A percentile compares a stretch with the other conserved stretches of the same genome.
phyloP scores from a whole-genome alignment of 2,329 filamentous ascomycete species.

The Alternaria sp. region DNA sequence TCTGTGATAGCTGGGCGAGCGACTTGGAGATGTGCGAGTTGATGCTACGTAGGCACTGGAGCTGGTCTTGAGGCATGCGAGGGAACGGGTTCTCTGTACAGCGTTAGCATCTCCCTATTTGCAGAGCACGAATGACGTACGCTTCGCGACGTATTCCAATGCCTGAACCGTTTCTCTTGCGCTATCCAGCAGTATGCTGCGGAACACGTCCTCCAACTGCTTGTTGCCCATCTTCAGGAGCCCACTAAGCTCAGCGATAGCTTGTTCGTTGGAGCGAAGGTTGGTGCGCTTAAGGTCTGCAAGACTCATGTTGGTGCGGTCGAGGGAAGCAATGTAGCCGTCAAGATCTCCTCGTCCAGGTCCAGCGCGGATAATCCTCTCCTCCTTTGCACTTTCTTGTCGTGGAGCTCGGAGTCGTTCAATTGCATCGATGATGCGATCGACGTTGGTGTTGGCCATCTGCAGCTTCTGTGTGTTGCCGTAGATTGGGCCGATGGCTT shows the following conservation, averaged over 20 bases:
- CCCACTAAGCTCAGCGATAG: conserved; percentile 78
- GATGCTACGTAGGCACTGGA: conserved; percentile 78
- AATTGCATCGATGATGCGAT: conserved; percentile 84
- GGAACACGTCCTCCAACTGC: conserved; percentile 85
- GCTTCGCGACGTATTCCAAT: conserved; percentile 90
- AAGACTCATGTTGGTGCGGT: conserved; percentile 86
- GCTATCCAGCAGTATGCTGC: conserved; percentile 79
- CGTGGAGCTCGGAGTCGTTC: conserved; percentile 88
- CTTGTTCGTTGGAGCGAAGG: conserved; percentile 88
- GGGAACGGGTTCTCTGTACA: conserved; percentile 74
- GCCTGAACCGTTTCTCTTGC: conserved; percentile 80
- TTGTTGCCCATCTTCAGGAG: conserved; percentile 80
- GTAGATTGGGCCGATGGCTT: conserved; percentile 91
- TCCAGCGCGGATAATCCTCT: conserved; percentile 83
- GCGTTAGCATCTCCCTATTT: conserved; percentile 20
- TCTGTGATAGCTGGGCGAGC: conserved; percentile 59
- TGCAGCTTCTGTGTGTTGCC: conserved; percentile 91
- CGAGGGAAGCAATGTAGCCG: conserved; percentile 88
- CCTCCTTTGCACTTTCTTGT: conserved; percentile 90
- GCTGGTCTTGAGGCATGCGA: conserved; percentile 76
- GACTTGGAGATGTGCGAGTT: conserved; percentile 77
- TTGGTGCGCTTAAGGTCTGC: conserved; percentile 88
- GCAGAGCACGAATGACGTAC: conserved; percentile 54
- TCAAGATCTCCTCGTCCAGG: conserved; percentile 73
- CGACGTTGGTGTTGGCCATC: conserved; percentile 87